Conservation (phyloP, 768 basidiomycete genomes). For the Tulasnella sp. region DNA sequence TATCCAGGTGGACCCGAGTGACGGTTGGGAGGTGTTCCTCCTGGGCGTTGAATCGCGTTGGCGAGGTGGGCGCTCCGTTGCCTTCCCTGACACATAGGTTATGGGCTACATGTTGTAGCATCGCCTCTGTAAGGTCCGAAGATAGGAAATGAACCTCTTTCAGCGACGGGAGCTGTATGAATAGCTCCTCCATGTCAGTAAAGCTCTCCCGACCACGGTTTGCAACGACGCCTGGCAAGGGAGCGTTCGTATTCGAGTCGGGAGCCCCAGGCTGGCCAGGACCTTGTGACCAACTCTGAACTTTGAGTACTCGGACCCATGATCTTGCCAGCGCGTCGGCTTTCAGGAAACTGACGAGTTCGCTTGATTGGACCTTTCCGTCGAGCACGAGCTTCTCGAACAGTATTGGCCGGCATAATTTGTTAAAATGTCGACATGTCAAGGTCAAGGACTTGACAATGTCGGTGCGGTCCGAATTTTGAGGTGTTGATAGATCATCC, state of each 20-base stretch:
- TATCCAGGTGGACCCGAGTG: not conserved
- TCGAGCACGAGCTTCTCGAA: not conserved
- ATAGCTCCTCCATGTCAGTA: not conserved
- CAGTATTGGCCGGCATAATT: not conserved
- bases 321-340: not conserved
- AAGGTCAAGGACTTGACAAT: constrained; percentile 1
- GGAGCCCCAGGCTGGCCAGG: not conserved
- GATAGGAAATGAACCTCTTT: not conserved
- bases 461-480: not conserved
- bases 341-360: not conserved
- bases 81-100: not conserved
- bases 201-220: not conserved
- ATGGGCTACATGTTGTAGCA: not conserved
- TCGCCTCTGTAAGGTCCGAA: constrained; percentile 5
- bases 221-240: not conserved
- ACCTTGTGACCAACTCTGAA: not conserved
- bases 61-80: not conserved
- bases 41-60: not conserved
- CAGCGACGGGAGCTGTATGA: not conserved
- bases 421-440: constrained; percentile 1
- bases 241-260: not conserved
- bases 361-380: not conserved
- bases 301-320: not conserved
- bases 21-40: not conserved
- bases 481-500: not conserved